Evolutionary conservation across 176 grass and related monocot species (phyloP).

Genomic region (Thinopyrum elongatum): DNA sequence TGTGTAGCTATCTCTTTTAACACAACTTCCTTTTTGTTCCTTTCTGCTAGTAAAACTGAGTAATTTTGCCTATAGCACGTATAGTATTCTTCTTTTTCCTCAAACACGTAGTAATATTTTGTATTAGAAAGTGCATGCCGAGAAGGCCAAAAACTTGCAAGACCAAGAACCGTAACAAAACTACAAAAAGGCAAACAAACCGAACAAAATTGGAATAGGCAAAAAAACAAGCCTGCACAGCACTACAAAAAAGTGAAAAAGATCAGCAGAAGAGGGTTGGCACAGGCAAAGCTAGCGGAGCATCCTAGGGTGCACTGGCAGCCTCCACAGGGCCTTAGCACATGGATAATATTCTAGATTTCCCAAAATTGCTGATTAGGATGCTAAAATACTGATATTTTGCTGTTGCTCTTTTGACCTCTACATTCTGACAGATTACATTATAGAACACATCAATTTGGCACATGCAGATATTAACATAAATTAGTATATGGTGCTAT

Average conservation of each 20-base stretch:
- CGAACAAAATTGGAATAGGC: neutral
- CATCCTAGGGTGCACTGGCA: neutral
- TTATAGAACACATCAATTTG: neutral
- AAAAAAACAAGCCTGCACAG: neutral
- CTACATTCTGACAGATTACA: neutral
- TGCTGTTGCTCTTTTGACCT: conserved; percentile 8
- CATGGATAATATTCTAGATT: neutral
- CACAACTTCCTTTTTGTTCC: neutral
- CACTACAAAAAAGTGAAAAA: neutral
- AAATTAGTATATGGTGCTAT: neutral
- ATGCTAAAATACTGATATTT: neutral
- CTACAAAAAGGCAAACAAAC: neutral
- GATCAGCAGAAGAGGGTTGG: neutral
- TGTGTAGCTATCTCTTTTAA: conserved; percentile 7
- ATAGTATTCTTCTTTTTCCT: neutral
- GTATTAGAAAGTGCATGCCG: too few species aligned
- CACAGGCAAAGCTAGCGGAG: neutral
- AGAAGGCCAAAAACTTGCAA: neutral
- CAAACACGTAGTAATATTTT: neutral
- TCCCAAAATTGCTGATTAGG: neutral
- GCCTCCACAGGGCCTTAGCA: neutral
- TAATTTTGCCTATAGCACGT: neutral
- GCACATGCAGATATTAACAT: neutral
- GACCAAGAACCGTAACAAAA: neutral
- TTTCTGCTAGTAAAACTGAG: neutral